Evolutionary conservation across 768 basidiomycete genomes (phyloP), one percentile per base, ranked within the genome.

Genomic region (Auriscalpium orientale): DNA sequence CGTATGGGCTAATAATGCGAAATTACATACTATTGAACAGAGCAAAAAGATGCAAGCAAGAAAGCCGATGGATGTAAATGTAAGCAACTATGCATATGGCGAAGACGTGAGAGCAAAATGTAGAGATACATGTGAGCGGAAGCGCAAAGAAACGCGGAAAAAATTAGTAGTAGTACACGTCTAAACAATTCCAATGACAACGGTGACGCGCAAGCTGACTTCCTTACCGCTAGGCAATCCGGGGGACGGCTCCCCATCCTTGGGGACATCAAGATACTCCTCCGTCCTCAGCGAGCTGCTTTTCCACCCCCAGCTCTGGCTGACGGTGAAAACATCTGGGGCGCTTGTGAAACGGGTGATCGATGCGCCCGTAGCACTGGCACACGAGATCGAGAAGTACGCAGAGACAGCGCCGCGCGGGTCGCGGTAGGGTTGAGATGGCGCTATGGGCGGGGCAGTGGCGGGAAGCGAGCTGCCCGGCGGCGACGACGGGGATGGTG

Each of bases 301-400:
- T 72, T 92, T 93, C 93, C 93, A 95, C 0, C 93, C 94, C 94
- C 92, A 95, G 59, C 88, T 91, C 75, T 94, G 91, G 57, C 84
- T 83, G 46, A 92, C 77, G 33, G 84, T 77, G 66, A 97, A 95
- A 46, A 80, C 77, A 65, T 97, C 94, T 1, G 94, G 94, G 3
- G 85, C 80, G 60, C 90, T 93, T 49, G 85, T 81, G 67, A 95
- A 95, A 40, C 84, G 77, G 52, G 90, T 93, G 65, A 92, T 76
- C 34, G 85, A 85, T 8, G 89, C 82, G 3, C 94, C 92, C 7
- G 87, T 85, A 16, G 85, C 82, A 56, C 84, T 90, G 0, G 88
- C 80, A 64, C 93, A 95, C 56, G 82, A 83, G 55, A 95, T 84
- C 22, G 81, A 79, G 66, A 97, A 97, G 68, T 91, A 92, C 0